These are phyloP conservation scores for Penicillium sp. DNA, from an alignment of 2,329 filamentous ascomycete species.

Conservation along the genomic window DNA sequence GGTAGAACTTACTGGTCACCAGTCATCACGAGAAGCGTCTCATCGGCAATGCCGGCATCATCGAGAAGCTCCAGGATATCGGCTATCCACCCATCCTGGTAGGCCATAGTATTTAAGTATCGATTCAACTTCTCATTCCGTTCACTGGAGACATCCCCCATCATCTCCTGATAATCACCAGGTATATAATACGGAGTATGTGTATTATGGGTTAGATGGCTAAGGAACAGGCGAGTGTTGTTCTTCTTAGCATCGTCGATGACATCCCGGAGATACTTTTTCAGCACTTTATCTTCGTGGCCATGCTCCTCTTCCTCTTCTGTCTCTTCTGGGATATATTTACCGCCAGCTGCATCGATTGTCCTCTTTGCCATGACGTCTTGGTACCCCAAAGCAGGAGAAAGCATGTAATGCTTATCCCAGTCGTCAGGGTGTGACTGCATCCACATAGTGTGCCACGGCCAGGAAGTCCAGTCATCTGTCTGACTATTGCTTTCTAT, in stretches of 20 bases:
- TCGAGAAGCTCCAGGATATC: constrained; percentile 26
- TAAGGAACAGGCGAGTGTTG: constrained; percentile 29
- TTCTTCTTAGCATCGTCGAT: constrained; percentile 25
- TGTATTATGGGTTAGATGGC: constrained; percentile 28
- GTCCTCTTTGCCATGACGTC: constrained; percentile 18
- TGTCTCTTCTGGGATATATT: constrained; percentile 18
- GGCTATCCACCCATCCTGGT: constrained; percentile 27
- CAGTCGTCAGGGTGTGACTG: constrained; percentile 29
- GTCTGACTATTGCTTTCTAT: not conserved
- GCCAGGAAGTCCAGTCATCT: constrained; percentile 25
- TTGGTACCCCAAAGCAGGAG: constrained; percentile 24
- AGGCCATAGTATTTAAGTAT: constrained; percentile 28
- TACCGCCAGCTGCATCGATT: constrained; percentile 17
- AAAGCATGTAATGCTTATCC: constrained; percentile 26
- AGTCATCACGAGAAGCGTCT: constrained; percentile 30
- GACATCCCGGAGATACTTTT: constrained; percentile 25
- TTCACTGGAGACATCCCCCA: constrained; percentile 10
- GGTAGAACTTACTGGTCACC: constrained; percentile 26
- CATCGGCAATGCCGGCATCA: constrained; percentile 28
- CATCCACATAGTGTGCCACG: constrained; percentile 30
- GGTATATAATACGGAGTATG: constrained; percentile 29
- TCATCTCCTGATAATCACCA: constrained; percentile 18
- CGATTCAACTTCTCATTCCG: constrained; percentile 23
- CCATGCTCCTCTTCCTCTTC: constrained; percentile 24
- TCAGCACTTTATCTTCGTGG: constrained; percentile 23